phyloP scores from a whole-genome alignment of 768 basidiomycete genomes.

The Serpula lacrymans region DNA sequence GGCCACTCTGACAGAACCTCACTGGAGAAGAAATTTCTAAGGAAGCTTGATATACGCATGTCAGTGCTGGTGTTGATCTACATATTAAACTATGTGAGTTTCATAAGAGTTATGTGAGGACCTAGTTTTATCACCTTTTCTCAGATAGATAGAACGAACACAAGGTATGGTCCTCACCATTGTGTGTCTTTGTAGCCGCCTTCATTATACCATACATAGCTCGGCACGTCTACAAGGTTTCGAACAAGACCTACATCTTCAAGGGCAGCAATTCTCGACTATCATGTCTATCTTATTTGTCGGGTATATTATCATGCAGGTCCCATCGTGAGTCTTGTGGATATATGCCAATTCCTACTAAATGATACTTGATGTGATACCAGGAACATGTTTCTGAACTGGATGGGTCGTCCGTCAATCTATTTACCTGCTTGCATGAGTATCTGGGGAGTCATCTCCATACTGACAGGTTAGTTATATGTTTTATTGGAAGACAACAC shows the following conservation, averaged over 20 bases:
- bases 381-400: constrained; percentile 30
- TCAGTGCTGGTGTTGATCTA: constrained; percentile 8
- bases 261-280: constrained; percentile 21
- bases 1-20: neutral
- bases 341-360: neutral
- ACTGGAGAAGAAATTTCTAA: constrained; percentile 3
- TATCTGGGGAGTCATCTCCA: constrained; percentile 36
- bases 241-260: constrained; percentile 18
- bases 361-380: neutral
- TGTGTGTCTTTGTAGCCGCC: neutral
- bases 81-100: constrained; percentile 9
- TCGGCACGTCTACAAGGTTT: constrained; percentile 21
- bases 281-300: constrained; percentile 21
- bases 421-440: constrained; percentile 22
- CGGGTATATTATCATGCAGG: constrained; percentile 25
- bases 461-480: constrained; percentile 29
- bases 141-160: constrained; percentile 9
- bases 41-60: constrained; percentile 9
- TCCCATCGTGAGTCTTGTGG: constrained; percentile 12
- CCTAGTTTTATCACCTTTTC: neutral
- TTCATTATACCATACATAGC: neutral
- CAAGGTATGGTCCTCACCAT: neutral
- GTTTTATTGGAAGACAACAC: neutral
- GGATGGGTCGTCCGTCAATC: constrained; percentile 24
- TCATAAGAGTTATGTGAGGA: too few relatives aligned